phyloP scores from a whole-genome alignment of 441 rosid species.

The Biscutella laevigata region DNA sequence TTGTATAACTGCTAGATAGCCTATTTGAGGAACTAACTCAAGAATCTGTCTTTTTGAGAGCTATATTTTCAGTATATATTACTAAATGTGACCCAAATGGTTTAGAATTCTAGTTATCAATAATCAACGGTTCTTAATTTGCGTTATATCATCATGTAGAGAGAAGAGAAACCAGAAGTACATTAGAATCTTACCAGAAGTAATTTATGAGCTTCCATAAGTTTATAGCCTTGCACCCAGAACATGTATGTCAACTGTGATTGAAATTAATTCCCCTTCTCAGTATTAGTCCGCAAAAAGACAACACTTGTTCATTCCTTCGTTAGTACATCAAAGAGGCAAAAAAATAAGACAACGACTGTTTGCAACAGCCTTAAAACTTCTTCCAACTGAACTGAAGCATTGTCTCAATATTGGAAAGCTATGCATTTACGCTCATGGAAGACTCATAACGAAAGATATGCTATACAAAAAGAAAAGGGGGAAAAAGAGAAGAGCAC shows the following conservation, averaged over 20 bases:
- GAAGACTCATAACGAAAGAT: background rate
- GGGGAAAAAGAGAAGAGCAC: background rate
- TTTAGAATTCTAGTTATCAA: no score
- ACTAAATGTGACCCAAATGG: no score
- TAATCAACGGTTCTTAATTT: no score
- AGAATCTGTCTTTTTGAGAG: no score
- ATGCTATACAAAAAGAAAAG: background rate
- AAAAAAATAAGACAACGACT: background rate
- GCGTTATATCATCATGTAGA: no score
- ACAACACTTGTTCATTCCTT: conserved; percentile 4
- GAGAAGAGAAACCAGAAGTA: conserved; percentile 7
- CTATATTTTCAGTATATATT: no score
- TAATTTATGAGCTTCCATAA: conserved; percentile 52
- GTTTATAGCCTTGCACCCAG: conserved; percentile 89
- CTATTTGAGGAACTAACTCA: no score
- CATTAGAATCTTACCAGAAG: conserved; percentile 53
- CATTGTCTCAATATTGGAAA: background rate
- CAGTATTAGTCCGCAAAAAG: background rate
- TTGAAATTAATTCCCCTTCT: conserved; percentile 13
- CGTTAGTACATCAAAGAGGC: background rate
- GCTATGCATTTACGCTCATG: background rate
- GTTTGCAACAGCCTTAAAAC: background rate
- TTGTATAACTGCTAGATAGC: no score
- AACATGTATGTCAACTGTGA: conserved; percentile 87
- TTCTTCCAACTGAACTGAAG: background rate